Conservation (phyloP, 176 grass and related monocot species). For the Puya raimondii region DNA sequence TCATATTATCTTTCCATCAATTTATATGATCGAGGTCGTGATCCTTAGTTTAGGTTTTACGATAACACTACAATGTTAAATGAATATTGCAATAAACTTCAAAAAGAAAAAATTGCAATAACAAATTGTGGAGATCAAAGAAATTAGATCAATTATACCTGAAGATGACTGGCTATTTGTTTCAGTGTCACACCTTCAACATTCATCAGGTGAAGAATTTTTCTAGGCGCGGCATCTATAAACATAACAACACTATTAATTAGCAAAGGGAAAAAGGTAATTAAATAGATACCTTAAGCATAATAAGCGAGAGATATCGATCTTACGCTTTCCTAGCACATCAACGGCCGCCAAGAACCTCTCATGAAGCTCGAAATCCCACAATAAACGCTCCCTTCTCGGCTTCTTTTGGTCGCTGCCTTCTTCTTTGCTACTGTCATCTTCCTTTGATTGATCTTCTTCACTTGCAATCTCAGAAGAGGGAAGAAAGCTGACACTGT, state of each 20-base stretch:
- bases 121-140: neutral
- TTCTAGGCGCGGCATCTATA: conserved; percentile 1
- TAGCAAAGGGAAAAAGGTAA: neutral
- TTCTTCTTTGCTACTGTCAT: neutral
- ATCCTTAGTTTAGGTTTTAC: too few relatives aligned
- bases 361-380: conserved; percentile 5
- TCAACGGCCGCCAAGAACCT: neutral
- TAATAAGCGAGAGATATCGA: neutral
- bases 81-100: neutral
- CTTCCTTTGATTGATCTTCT: neutral
- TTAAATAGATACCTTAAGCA: neutral
- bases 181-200: conserved; percentile 5
- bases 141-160: conserved; percentile 2
- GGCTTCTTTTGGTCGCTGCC: neutral
- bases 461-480: neutral
- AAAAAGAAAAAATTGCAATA: neutral
- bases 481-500: neutral
- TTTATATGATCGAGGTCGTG: neutral
- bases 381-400: conserved; percentile 2
- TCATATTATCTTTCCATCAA: neutral
- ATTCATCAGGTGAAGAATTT: conserved; percentile 1
- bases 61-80: neutral
- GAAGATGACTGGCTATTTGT: conserved; percentile 10
- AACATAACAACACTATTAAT: neutral
- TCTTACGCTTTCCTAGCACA: conserved; percentile 3